phyloP scores from a whole-genome alignment of 352 stramenopile genomes.

The Phytophthora syringae region DNA sequence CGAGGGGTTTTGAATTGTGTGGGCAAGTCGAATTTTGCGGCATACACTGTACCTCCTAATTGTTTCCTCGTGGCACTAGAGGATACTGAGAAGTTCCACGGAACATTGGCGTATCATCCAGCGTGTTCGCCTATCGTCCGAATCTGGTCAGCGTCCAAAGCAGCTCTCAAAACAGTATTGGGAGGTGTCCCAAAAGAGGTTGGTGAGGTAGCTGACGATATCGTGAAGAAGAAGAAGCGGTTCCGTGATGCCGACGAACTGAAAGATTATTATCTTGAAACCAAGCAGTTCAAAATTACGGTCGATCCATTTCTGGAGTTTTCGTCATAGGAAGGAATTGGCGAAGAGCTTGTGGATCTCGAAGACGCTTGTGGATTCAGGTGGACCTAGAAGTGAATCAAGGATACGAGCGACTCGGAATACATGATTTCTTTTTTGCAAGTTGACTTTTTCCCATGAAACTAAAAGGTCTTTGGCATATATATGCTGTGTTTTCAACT shows the following conservation, averaged over 20 bases:
- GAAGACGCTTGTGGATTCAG: too few relatives aligned
- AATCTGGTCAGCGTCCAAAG: constrained; percentile 34
- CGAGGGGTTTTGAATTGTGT: neutral
- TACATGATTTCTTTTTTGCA: too few relatives aligned
- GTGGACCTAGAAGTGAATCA: too few relatives aligned
- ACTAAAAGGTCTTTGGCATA: too few relatives aligned
- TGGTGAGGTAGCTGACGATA: constrained; percentile 1
- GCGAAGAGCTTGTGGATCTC: too few relatives aligned
- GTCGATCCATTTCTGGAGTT: neutral
- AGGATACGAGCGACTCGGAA: too few relatives aligned
- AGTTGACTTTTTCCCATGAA: too few relatives aligned
- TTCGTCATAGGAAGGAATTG: neutral
- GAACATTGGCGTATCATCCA: constrained; percentile 37
- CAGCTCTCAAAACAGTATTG: constrained; percentile 33
- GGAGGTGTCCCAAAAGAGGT: constrained; percentile 6
- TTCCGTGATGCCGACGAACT: constrained; percentile 4
- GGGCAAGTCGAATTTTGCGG: neutral
- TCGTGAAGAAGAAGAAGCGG: constrained; percentile 2
- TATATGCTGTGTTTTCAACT: too few relatives aligned
- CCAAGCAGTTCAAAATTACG: neutral
- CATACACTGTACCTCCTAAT: neutral
- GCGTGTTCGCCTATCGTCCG: constrained; percentile 36
- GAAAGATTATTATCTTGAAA: neutral
- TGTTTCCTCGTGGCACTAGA: constrained; percentile 25
- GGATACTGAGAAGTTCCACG: constrained; percentile 32